Evolutionary conservation across 2,329 filamentous ascomycete species (phyloP), one percentile per base, ranked within the genome.

Genomic region (Ceratocystiopsis brevicomis): DNA sequence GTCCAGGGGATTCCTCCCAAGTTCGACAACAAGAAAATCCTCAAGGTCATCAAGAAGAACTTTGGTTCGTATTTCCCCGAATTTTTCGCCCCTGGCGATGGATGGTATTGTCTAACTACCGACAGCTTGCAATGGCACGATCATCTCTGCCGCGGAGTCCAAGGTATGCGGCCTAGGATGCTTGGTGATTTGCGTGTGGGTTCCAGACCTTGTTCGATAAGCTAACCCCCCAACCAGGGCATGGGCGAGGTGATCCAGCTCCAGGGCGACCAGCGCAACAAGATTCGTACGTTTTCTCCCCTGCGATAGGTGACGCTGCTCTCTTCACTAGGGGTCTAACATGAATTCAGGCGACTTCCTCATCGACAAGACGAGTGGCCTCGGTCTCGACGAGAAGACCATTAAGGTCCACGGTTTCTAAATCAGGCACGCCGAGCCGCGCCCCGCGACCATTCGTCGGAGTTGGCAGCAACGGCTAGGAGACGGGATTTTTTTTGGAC

Each of bases 1-100:
- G 87, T 98, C 59, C 88, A 96, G 76, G 90, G 90, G 67, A 79
- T 98, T 59, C 88, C 90, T 52, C 90, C 90, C 73, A 95, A 96
- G 64, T 96, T 95, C 61, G 88, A 95, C 69, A 86, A 90, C 68
- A 96, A 95, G 78, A 95, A 95, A 72, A 95, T 98, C 63, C 79
- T 98, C 59, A 95, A 95, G 73, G 87, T 93, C 67, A 94, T 96
- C 73, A 96, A 96, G 80, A 96, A 96, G 78, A 44, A 48, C 15
- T 48, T 48, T 16, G 47, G 47, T 48, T 32, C 6, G 40, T 34
- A 6, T 2, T 9, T 17, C 30, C 14, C 37, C 4, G 4, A n/a
- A 16, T 37, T 19, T 18, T 25, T 12, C n/a, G n/a, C n/a, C 25
- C 25, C 4, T 11, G 25, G 8, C 8, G 25, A 10, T 30, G 25